Conservation (phyloP, 2,329 filamentous ascomycete genomes). For the Colletotrichum australisinense region DNA sequence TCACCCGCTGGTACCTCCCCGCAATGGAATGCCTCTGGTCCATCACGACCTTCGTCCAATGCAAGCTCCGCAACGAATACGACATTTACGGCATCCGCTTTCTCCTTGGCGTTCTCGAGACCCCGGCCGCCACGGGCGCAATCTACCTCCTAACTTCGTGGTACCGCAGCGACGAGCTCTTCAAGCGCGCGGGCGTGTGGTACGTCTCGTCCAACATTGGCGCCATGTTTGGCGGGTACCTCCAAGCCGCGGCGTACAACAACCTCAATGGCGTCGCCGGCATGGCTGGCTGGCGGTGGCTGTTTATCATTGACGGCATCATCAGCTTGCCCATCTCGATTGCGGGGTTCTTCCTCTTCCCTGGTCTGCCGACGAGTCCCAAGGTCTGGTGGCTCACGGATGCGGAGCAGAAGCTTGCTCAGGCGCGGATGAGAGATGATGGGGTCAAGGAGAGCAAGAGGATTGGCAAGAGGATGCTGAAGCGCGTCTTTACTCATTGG, state of each 20-base stretch:
- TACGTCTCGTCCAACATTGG: conserved; percentile 59
- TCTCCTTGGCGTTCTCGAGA: conserved; percentile 42
- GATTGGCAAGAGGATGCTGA: conserved; percentile 42
- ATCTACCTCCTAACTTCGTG: conserved; percentile 44
- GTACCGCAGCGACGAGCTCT: conserved; percentile 47
- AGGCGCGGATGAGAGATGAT: conserved; percentile 41
- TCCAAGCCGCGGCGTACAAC: conserved; percentile 61
- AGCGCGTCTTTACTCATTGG: conserved; percentile 42
- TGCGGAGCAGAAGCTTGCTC: conserved; percentile 45
- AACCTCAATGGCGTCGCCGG: conserved; percentile 58
- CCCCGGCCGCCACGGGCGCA: conserved; percentile 31
- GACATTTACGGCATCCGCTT: conserved; percentile 44
- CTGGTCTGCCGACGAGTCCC: conserved; percentile 49
- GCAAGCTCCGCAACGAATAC: conserved; percentile 34
- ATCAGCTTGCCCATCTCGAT: conserved; percentile 62
- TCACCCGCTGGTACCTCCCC: conserved; percentile 34
- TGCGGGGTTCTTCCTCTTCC: conserved; percentile 56
- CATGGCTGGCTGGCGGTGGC: conserved; percentile 58
- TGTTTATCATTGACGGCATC: conserved; percentile 65
- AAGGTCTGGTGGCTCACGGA: conserved; percentile 46
- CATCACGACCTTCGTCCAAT: conserved; percentile 35
- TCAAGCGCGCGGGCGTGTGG: conserved; percentile 60
- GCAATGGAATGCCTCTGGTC: conserved; percentile 37
- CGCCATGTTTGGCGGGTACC: conserved; percentile 61
- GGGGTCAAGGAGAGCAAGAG: conserved; percentile 34